These are phyloP conservation scores for Colletotrichum brevisporum DNA, from an alignment of 2,329 filamentous ascomycete species.

Conservation along the genomic window DNA sequence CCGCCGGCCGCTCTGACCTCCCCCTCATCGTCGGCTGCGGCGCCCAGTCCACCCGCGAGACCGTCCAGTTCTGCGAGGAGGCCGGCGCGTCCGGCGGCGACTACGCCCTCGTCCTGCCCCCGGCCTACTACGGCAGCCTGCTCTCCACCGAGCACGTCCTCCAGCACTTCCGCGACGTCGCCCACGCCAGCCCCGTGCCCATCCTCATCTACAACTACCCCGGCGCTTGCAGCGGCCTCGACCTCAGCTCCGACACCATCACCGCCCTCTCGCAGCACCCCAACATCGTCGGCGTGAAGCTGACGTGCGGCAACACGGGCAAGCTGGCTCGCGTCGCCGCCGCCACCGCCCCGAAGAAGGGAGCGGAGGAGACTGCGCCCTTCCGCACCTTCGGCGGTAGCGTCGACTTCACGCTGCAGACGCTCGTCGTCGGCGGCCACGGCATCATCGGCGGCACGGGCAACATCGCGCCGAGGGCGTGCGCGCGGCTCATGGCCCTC, in stretches of 20 bases:
- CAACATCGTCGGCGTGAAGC: conserved; percentile 76
- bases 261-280: conserved; percentile 63
- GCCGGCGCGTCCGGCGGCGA: conserved; percentile 72
- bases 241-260: conserved; percentile 76
- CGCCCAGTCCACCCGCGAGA: conserved; percentile 75
- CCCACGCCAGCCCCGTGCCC: conserved; percentile 64
- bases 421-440: conserved; percentile 77
- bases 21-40: conserved; percentile 75
- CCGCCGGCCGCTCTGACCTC: conserved; percentile 51
- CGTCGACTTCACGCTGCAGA: conserved; percentile 81
- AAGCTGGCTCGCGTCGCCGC: conserved; percentile 67
- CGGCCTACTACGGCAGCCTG: conserved; percentile 75
- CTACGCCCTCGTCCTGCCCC: conserved; percentile 73
- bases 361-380: conserved; percentile 16
- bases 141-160: conserved; percentile 62
- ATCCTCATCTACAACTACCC: conserved; percentile 81
- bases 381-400: conserved; percentile 82
- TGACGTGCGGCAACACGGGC: conserved; percentile 77
- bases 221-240: conserved; percentile 76
- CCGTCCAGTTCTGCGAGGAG: conserved; percentile 70
- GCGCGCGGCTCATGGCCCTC: conserved; percentile 71
- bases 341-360: conserved; percentile 46
- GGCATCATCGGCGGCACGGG: conserved; percentile 81
- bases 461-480: conserved; percentile 78
- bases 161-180: conserved; percentile 71